Evolutionary conservation across 192 early-diverging fungal species (phyloP), one percentile per base, ranked within the genome.

Genomic region (Glomus cerebriforme): DNA sequence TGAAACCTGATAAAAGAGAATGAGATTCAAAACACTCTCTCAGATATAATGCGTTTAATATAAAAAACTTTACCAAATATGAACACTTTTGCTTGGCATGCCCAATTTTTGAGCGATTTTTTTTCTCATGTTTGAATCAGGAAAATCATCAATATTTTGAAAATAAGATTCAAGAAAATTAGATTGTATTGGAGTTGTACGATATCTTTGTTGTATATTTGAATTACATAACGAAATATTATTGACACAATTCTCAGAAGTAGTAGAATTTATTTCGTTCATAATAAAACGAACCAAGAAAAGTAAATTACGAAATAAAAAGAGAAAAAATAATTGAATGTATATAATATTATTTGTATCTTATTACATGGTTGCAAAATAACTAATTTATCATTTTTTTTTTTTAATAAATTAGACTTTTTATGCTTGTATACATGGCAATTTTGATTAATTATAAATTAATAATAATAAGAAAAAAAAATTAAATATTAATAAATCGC

Each of bases 61-160:
- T 2, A 29, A 29, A 49, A 27, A 49, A 19, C 7, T 0, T 35
- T 64, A 76, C 74, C 74, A 76, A 76, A 76, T 65, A 64, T 76
- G 60, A 63, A 76, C 74, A 29, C 74, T 76, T 76, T 75, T 75
- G 12, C 47, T 58, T 58, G 73, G 73, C 73, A 75, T 75, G 22
- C 43, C 45, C 29, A 75, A 63, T 17, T 43, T 63, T 43, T 24
- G n/a, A 26, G 60, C 59, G 6, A 76, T 76, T 45, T 31, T 58
- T 19, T 75, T 60, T 63, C 74, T 54, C 35, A 59, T 75, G 12
- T 32, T 39, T 54, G 34, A 54, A 63, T 64, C 60, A 5, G 74
- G 74, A 43, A 75, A 75, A 75, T 64, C 74, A 75, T 75, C 74
- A 24, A 70, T 37, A 43, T 37, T 54, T 63, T 58, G n/a, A 39